phyloP scores from a whole-genome alignment of 2,329 filamentous ascomycete species.

The Nakataea oryzae region DNA sequence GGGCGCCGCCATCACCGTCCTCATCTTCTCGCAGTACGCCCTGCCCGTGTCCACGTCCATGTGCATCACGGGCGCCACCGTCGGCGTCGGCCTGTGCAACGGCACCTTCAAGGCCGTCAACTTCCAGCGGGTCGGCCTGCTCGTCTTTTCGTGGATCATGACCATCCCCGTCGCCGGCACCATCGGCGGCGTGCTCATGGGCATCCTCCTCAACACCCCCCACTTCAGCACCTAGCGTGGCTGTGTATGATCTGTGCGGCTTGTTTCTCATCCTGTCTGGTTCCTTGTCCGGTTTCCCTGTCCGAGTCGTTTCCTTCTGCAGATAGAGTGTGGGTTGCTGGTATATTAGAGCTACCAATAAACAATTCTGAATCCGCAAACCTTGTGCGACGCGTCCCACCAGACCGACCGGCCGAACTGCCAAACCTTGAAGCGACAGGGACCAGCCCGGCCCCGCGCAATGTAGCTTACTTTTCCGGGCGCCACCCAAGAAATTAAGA shows the following conservation, averaged over 20 bases:
- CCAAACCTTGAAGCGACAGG: too few relatives aligned
- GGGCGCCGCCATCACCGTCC: conserved; percentile 66
- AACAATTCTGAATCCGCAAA: too few relatives aligned
- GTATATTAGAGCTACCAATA: too few relatives aligned
- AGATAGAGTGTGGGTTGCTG: too few relatives aligned
- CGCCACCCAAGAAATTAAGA: too few relatives aligned
- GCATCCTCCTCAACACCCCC: conserved; percentile 43
- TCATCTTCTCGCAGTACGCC: conserved; percentile 65
- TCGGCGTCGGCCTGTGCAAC: conserved; percentile 71
- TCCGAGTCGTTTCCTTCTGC: too few relatives aligned
- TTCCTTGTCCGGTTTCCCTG: too few relatives aligned
- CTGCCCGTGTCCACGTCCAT: conserved; percentile 68
- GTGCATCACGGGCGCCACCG: conserved; percentile 73
- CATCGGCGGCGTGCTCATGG: conserved; percentile 41
- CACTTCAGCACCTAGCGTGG: conserved; percentile 27
- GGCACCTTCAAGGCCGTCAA: conserved; percentile 63
- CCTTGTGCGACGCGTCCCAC: too few relatives aligned
- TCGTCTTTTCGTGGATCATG: conserved; percentile 57
- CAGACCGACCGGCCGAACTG: too few relatives aligned
- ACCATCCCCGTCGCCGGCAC: conserved; percentile 54
- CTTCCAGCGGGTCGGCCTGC: conserved; percentile 59
- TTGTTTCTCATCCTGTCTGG: too few relatives aligned
- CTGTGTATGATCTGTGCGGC: neutral
- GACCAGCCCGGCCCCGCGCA: too few relatives aligned
- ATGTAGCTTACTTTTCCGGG: too few relatives aligned